Conservation (phyloP, 768 basidiomycete genomes). For the Lentinula guzmanii region DNA sequence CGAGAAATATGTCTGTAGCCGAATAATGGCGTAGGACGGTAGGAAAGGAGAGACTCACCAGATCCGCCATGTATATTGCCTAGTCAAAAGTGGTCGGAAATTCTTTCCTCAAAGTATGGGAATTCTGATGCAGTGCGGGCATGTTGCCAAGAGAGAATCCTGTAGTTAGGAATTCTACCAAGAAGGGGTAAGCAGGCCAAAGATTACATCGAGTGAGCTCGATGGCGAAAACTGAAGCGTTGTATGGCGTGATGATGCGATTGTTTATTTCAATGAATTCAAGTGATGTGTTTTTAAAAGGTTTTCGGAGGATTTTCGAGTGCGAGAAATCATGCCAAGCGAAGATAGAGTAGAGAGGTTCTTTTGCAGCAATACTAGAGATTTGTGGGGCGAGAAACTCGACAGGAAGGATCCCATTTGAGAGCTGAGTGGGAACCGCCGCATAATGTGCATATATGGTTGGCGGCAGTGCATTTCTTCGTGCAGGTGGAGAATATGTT, state of each 20-base stretch:
- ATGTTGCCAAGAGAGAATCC: conserved; percentile 12
- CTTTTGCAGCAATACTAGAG: neutral
- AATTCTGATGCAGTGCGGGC: conserved; percentile 1
- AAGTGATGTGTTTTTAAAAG: neutral
- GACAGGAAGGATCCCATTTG: neutral
- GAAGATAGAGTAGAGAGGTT: neutral
- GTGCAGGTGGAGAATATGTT: neutral
- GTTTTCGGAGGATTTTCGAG: neutral
- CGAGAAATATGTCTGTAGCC: no score
- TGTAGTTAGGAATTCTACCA: no score
- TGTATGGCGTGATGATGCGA: no score
- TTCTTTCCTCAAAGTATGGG: conserved; percentile 9
- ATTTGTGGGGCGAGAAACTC: neutral
- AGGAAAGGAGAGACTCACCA: conserved; percentile 6
- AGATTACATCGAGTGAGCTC: no score
- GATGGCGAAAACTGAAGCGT: conserved; percentile 12
- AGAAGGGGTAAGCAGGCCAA: no score
- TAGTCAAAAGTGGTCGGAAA: conserved; percentile 13
- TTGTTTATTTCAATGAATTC: neutral
- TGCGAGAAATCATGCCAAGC: neutral
- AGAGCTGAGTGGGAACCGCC: neutral
- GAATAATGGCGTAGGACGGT: no score
- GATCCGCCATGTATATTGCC: conserved; percentile 7
- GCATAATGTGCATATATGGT: neutral
- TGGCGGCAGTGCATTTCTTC: neutral